phyloP scores from a whole-genome alignment of 2,329 filamentous ascomycete genomes.

The Emmonsiellopsis sp. region DNA sequence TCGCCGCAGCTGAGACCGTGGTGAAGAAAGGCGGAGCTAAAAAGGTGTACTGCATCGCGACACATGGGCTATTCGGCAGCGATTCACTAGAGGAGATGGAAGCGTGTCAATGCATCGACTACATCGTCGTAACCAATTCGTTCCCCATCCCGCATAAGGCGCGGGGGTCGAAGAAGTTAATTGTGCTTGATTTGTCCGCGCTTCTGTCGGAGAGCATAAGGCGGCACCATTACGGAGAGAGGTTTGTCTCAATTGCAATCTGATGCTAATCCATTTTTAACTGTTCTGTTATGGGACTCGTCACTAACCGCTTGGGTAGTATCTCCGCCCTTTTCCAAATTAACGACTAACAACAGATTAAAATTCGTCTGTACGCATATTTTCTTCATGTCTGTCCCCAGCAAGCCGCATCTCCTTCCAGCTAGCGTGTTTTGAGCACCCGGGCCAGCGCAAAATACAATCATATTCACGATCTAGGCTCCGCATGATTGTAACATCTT shows the following conservation, averaged over 20 bases:
- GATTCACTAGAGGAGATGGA: conserved; percentile 86
- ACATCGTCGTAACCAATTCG: conserved; percentile 92
- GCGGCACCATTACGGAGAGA: conserved; percentile 90
- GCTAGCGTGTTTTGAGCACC: too few relatives aligned
- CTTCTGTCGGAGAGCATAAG: conserved; percentile 86
- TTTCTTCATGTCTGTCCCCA: background rate
- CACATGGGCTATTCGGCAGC: conserved; percentile 86
- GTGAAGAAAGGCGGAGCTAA: conserved; percentile 86
- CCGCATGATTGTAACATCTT: too few relatives aligned
- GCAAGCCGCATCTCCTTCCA: too few relatives aligned
- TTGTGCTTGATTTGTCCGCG: conserved; percentile 80
- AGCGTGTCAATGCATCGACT: conserved; percentile 84
- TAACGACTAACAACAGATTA: conserved; percentile 40
- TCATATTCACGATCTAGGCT: too few relatives aligned
- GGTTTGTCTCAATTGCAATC: conserved; percentile 35
- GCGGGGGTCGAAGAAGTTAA: conserved; percentile 67
- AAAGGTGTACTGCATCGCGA: conserved; percentile 95
- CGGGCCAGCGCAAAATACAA: too few relatives aligned
- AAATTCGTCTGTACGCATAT: conserved; percentile 28
- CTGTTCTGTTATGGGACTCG: background rate
- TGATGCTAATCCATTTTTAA: background rate
- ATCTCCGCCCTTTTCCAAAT: conserved; percentile 53
- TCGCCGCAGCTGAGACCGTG: conserved; percentile 91
- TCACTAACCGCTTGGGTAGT: conserved; percentile 18
- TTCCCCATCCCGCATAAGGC: conserved; percentile 80